Base-by-base conservation (phyloP, 1,284 basidiomycete genomes). In the Mycosarcoma mackinlayi region DNA sequence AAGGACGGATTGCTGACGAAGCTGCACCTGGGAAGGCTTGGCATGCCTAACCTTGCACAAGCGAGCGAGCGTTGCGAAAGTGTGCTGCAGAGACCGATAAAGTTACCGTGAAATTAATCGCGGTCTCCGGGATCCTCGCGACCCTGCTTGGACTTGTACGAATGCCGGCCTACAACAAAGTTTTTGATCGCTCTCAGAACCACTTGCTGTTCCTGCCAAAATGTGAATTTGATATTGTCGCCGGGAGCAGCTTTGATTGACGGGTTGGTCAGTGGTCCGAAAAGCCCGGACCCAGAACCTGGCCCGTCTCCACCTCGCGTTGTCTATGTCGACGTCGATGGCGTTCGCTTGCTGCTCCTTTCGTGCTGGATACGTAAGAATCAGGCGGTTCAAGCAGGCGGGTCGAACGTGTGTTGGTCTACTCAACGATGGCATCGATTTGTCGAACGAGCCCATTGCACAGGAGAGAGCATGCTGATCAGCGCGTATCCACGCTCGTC, bases 21-120 rank as follows among this genome's bases (percentile, higher is more conserved):
- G 50, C 50, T 52, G 50, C 50, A 35, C 19, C 8, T 13, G 31
- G 23, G 16, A 19, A 52, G 50, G 39, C 50, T 52, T 52, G 50
- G 50, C 49, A 51, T 51, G 49, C 39, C 14, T 21, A 30, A 51
- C n/a, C 27, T 2, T 45, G 28, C 42, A 31, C 16, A 39, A 39
- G 38, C 34, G 34, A 35, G 34, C n/a, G n/a, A n/a, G n/a, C n/a
- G 30, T 4, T 31, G 9, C 30, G n/a, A 35, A n/a, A n/a, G n/a
- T n/a, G 10, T 35, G n/a, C 34, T 16, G 8, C 19, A 7, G 10
- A 39, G 10, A 21, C 38, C 9, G 9, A 10, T 39, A n/a, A 11
- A 16, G 7, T 35, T 14, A 35, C 34, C 34, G 34, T 35, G 6
- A 35, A 2, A 16, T 35, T 8, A 31, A 31, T 31, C 9, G 30